Conservation (phyloP, 805 yeast species). For the Monosporozyma yasuniensis region DNA sequence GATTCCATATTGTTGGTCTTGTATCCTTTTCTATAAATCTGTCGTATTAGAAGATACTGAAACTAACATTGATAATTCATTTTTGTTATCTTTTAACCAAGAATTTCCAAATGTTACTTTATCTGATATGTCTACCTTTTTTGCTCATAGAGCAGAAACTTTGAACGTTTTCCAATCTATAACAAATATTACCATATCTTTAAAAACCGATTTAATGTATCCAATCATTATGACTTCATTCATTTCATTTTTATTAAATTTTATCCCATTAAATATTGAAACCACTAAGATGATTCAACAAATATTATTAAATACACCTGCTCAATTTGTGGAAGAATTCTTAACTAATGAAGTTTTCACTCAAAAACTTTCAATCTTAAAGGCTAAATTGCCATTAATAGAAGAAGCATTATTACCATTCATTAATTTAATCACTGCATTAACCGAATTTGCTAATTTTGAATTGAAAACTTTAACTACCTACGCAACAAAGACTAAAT, state of each 20-base stretch:
- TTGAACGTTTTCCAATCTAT: slow-evolving; percentile 41
- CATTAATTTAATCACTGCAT: slow-evolving; percentile 49
- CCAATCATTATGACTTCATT: slow-evolving; percentile 36
- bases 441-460: slow-evolving; percentile 57
- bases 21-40: slow-evolving; percentile 44
- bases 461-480: slow-evolving; percentile 53
- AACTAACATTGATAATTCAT: not conserved
- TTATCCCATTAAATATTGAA: slow-evolving; percentile 38
- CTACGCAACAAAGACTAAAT: slow-evolving; percentile 43
- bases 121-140: slow-evolving; percentile 11
- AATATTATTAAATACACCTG: slow-evolving; percentile 28
- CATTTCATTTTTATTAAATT: slow-evolving; percentile 32
- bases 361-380: slow-evolving; percentile 35
- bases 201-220: slow-evolving; percentile 41
- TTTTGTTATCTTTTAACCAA: slow-evolving; percentile 7
- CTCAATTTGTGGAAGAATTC: slow-evolving; percentile 33
- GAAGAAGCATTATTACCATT: slow-evolving; percentile 46
- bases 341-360: slow-evolving; percentile 30
- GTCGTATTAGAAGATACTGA: slow-evolving; percentile 29
- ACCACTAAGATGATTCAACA: slow-evolving; percentile 26
- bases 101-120: not conserved
- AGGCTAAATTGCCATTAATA: slow-evolving; percentile 67
- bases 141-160: slow-evolving; percentile 33
- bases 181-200: slow-evolving; percentile 32
- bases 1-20: slow-evolving; percentile 58